phyloP scores from a whole-genome alignment of 2,329 filamentous ascomycete species.

The Arthroderma sp. region DNA sequence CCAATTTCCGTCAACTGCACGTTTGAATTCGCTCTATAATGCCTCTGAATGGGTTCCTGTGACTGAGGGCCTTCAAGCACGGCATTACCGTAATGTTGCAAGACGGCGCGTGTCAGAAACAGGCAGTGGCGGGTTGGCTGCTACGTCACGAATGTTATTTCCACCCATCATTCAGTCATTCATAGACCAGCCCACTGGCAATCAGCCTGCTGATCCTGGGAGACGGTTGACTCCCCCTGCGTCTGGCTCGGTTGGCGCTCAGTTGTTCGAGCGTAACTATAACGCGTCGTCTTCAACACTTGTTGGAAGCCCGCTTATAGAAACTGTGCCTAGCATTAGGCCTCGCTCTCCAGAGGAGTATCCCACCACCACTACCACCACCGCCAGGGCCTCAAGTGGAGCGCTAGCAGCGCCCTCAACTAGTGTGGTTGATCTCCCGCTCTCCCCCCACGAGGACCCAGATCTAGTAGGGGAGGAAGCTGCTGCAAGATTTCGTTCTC shows the following conservation, averaged over 20 bases:
- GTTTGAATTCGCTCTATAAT: slow-evolving; percentile 35
- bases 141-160: slow-evolving; percentile 10
- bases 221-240: slow-evolving; percentile 1
- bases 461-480: slow-evolving; percentile 54
- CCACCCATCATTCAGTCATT: slow-evolving; percentile 19
- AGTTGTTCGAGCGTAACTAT: slow-evolving; percentile 1
- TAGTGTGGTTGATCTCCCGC: slow-evolving; percentile 9
- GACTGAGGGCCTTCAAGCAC: slow-evolving; percentile 41
- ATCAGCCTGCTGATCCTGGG: not conserved
- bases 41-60: slow-evolving; percentile 47
- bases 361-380: not conserved
- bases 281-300: slow-evolving; percentile 8
- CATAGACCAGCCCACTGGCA: slow-evolving; percentile 3
- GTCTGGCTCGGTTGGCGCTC: not conserved
- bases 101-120: slow-evolving; percentile 42
- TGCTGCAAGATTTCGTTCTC: slow-evolving; percentile 43
- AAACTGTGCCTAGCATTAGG: not conserved
- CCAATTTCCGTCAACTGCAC: too few relatives aligned
- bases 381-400: not conserved
- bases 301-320: slow-evolving; percentile 4
- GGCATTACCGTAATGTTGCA: slow-evolving; percentile 52
- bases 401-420: not conserved
- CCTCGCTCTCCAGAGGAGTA: not conserved
- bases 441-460: slow-evolving; percentile 51
- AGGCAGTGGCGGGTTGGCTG: slow-evolving; percentile 12